These are phyloP conservation scores for Hypoxylon cercidicola DNA, from an alignment of 495 filamentous ascomycete genomes.

Conservation along the genomic window DNA sequence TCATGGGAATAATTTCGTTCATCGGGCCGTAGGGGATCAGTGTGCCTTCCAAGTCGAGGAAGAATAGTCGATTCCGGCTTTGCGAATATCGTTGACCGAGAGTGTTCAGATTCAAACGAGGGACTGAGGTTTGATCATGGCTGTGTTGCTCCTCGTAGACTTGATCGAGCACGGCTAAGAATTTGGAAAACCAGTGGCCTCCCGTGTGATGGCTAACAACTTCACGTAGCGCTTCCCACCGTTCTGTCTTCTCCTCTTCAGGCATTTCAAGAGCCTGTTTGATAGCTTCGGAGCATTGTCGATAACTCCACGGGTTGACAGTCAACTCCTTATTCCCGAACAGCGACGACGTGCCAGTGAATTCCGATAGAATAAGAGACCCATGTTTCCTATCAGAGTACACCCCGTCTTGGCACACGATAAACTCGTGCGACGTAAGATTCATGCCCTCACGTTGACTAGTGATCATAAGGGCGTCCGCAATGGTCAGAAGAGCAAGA, in stretches of 20 bases:
- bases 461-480: slow-evolving; percentile 91
- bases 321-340: slow-evolving; percentile 80
- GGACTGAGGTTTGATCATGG: slow-evolving; percentile 84
- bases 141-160: slow-evolving; percentile 84
- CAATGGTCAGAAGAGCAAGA: slow-evolving; percentile 84
- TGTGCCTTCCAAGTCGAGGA: slow-evolving; percentile 93
- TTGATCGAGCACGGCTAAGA: slow-evolving; percentile 71
- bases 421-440: slow-evolving; percentile 88
- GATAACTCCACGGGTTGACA: slow-evolving; percentile 95
- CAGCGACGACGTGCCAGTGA: slow-evolving; percentile 88
- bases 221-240: slow-evolving; percentile 79
- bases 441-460: slow-evolving; percentile 97
- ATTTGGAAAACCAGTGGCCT: slow-evolving; percentile 80
- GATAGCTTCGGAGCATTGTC: slow-evolving; percentile 84
- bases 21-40: slow-evolving; percentile 85
- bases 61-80: slow-evolving; percentile 76
- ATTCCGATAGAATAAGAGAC: slow-evolving; percentile 90
- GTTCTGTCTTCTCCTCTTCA: slow-evolving; percentile 72
- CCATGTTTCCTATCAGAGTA: slow-evolving; percentile 78
- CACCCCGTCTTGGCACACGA: slow-evolving; percentile 92
- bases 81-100: slow-evolving; percentile 72
- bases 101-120: slow-evolving; percentile 74
- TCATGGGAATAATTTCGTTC: slow-evolving; percentile 81
- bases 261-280: slow-evolving; percentile 80
- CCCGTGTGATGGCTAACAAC: slow-evolving; percentile 84